Evolutionary conservation across 108 stramenopile species (phyloP).

Genomic region (Licmophora abbreviata): DNA sequence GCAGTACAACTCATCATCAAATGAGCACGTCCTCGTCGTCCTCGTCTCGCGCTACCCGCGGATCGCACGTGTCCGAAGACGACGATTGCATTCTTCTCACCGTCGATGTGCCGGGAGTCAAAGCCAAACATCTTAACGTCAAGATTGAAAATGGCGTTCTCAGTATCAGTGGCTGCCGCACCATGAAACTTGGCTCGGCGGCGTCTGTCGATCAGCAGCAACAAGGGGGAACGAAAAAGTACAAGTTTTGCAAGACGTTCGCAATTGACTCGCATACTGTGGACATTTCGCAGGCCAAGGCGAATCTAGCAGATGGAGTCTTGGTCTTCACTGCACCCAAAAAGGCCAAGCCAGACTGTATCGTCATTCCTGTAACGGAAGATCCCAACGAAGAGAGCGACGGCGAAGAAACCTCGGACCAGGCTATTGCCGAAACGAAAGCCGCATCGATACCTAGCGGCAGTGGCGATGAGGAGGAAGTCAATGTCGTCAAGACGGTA

Average conservation of each 20-base stretch:
- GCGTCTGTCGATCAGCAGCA: not conserved
- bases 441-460: not conserved
- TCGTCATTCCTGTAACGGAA: not conserved
- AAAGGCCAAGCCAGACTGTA: not conserved
- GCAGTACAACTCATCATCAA: no score
- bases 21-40: no score
- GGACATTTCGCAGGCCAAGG: not conserved
- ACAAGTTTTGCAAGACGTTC: constrained; percentile 3
- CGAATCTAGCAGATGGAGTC: constrained; percentile 9
- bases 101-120: constrained; percentile 7
- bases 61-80: not conserved
- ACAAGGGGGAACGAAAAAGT: not conserved
- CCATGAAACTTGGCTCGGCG: not conserved
- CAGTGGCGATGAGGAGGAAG: not conserved
- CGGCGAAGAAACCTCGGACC: not conserved
- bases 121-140: constrained; percentile 2
- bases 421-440: not conserved
- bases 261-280: constrained; percentile 4
- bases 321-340: constrained; percentile 9
- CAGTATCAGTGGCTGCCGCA: not conserved
- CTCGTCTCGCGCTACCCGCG: no score
- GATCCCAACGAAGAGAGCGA: not conserved
- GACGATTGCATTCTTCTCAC: not conserved
- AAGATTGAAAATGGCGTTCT: not conserved
- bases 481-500: not conserved